These are phyloP conservation scores for Sporisorium exsertum DNA, from an alignment of 1,284 basidiomycete genomes.

Conservation along the genomic window DNA sequence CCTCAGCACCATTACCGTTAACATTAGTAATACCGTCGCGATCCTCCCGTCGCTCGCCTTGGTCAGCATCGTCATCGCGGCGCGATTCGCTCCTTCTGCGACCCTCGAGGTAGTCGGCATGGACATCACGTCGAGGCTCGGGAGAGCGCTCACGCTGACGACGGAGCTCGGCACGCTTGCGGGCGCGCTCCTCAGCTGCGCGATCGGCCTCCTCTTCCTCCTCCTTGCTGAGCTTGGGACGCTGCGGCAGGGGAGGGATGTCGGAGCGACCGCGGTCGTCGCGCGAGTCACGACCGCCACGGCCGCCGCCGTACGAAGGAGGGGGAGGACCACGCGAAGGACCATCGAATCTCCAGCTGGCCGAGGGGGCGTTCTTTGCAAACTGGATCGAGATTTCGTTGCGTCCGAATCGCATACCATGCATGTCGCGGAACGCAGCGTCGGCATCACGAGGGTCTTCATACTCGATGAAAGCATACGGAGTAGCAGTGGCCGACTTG, in stretches of 20 bases:
- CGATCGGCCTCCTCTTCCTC: conserved; percentile 52
- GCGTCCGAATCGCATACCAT: conserved; percentile 60
- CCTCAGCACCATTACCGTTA: conserved; percentile 12
- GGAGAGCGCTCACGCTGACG: conserved; percentile 49
- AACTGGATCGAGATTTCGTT: conserved; percentile 60
- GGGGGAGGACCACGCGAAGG: conserved; percentile 50
- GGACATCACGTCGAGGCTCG: conserved; percentile 32
- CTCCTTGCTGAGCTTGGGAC: conserved; percentile 34
- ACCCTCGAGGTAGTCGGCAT: conserved; percentile 45
- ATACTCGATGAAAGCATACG: conserved; percentile 65
- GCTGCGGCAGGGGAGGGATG: conserved; percentile 25
- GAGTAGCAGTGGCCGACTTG: conserved; percentile 49
- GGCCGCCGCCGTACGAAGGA: conserved; percentile 40
- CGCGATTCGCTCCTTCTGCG: conserved; percentile 27
- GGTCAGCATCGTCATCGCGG: conserved; percentile 33
- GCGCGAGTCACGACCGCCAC: conserved; percentile 32
- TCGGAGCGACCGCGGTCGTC: conserved; percentile 31
- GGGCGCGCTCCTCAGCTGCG: conserved; percentile 50
- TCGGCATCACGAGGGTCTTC: conserved; percentile 62
- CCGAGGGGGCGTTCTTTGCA: conserved; percentile 61
- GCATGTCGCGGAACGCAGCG: conserved; percentile 60
- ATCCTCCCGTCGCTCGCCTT: conserved; percentile 36
- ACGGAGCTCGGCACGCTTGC: conserved; percentile 39
- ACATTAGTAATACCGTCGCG: conserved; percentile 22
- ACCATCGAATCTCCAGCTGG: conserved; percentile 59